phyloP scores from a whole-genome alignment of 306 rosid genomes.

The Notholithocarpus densiflorus region DNA sequence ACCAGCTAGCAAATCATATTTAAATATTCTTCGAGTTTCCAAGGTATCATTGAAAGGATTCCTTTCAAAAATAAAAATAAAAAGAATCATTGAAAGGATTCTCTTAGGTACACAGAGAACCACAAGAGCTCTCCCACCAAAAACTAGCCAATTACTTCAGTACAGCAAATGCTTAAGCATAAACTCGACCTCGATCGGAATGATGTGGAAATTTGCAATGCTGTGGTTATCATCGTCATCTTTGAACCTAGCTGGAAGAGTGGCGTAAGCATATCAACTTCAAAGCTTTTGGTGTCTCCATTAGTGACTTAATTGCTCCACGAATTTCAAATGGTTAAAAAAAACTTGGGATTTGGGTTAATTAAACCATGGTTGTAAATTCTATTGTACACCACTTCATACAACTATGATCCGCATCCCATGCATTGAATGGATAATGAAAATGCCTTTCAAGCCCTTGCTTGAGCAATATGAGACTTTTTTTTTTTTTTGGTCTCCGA shows the following conservation, averaged over 20 bases:
- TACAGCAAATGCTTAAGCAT: slow-evolving; percentile 29
- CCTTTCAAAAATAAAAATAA: too few species aligned
- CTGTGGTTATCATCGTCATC: slow-evolving; percentile 28
- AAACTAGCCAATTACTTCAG: slow-evolving; percentile 27
- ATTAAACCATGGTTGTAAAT: too few species aligned
- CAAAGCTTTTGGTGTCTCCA: slow-evolving; percentile 32
- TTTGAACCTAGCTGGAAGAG: slow-evolving; percentile 36
- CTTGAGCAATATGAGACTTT: too few species aligned
- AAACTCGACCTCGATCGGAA: slow-evolving; percentile 22
- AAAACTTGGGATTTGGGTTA: too few species aligned
- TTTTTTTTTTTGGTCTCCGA: too few species aligned
- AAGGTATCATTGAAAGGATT: slow-evolving; percentile 26
- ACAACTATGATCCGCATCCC: too few species aligned
- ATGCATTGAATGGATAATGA: too few species aligned
- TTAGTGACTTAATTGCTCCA: slow-evolving; percentile 19
- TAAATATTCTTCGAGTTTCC: neutral
- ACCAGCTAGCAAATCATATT: neutral
- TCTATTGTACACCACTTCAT: too few species aligned
- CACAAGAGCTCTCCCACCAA: slow-evolving; percentile 24
- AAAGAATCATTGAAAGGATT: slow-evolving; percentile 27
- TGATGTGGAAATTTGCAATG: slow-evolving; percentile 21
- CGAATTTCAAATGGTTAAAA: neutral
- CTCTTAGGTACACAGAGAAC: slow-evolving; percentile 7
- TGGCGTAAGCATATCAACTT: slow-evolving; percentile 45
- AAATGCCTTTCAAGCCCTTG: too few species aligned